Evolutionary conservation across 2,329 filamentous ascomycete species (phyloP).

Genomic region (Hawksworthiomyces lignivorus): DNA sequence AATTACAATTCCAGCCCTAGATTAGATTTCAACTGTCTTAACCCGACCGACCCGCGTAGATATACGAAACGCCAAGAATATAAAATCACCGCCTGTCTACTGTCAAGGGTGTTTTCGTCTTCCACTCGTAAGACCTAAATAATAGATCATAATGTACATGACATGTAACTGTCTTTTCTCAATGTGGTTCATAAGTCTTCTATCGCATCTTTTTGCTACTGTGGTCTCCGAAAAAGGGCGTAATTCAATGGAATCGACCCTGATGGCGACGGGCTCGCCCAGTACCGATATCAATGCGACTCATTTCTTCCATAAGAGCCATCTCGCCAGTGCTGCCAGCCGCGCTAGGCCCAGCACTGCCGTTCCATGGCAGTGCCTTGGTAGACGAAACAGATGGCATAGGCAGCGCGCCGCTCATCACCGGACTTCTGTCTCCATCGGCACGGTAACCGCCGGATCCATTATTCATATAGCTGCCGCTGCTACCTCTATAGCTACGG

Average conservation of each 20-base stretch:
- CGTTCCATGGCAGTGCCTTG: conserved; percentile 10
- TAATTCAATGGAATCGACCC: conserved; percentile 7
- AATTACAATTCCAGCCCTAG: too few relatives aligned
- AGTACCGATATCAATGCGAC: conserved; percentile 56
- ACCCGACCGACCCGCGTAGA: too few relatives aligned
- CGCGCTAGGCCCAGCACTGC: conserved; percentile 18
- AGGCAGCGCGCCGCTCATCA: conserved; percentile 26
- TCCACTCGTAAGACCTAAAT: too few relatives aligned
- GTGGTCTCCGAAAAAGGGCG: background rate
- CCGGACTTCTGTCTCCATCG: conserved; percentile 15
- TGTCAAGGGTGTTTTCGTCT: too few relatives aligned
- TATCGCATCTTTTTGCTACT: too few relatives aligned
- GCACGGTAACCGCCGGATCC: background rate
- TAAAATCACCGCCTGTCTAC: too few relatives aligned
- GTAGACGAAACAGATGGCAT: background rate
- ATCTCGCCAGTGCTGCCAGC: conserved; percentile 39
- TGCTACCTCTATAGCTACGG: too few relatives aligned
- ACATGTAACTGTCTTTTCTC: too few relatives aligned
- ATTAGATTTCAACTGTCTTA: too few relatives aligned
- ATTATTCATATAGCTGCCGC: conserved; percentile 4
- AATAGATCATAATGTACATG: too few relatives aligned
- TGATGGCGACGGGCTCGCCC: conserved; percentile 46
- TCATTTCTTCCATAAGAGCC: conserved; percentile 65
- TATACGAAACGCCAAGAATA: too few relatives aligned
- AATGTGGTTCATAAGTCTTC: too few relatives aligned